A percentile compares a stretch with the other conserved stretches of the same genome.
These are phyloP conservation scores for Trametes maxima DNA, from an alignment of 768 basidiomycete genomes.

Conservation along the genomic window DNA sequence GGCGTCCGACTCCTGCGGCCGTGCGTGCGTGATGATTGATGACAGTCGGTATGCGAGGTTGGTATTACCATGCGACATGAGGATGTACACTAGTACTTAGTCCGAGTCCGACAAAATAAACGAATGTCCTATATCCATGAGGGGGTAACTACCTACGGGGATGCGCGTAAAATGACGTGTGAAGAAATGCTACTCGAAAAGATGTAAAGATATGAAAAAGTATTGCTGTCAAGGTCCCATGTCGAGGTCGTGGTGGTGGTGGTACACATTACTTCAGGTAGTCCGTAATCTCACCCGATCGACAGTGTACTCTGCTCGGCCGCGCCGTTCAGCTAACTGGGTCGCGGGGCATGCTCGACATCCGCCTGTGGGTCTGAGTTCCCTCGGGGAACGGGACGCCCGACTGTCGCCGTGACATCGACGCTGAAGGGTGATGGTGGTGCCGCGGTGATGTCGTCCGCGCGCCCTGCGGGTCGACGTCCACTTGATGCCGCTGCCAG, in stretches of 20 bases:
- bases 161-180: background rate
- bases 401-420: constrained; percentile 40
- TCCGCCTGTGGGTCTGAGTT: constrained; percentile 21
- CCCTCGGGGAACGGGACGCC: constrained; percentile 62
- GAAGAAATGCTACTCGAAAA: background rate
- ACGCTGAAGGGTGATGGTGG: constrained; percentile 32
- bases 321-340: constrained; percentile 37
- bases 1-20: background rate
- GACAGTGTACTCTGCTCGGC: background rate
- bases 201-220: background rate
- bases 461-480: constrained; percentile 23
- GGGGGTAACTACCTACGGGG: constrained; percentile 2
- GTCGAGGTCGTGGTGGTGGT: constrained; percentile 7
- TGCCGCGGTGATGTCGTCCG: constrained; percentile 11
- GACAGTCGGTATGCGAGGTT: constrained; percentile 7
- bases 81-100: constrained; percentile 17
- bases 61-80: constrained; percentile 12
- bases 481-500: constrained; percentile 76
- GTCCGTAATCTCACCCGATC: constrained; percentile 16
- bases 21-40: constrained; percentile 4
- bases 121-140: constrained; percentile 18
- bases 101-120: constrained; percentile 15
- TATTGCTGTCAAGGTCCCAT: background rate
- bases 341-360: constrained; percentile 40
- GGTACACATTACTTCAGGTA: constrained; percentile 22